Base-by-base conservation (phyloP, 805 yeast species). In the Komagataella ulmi region DNA sequence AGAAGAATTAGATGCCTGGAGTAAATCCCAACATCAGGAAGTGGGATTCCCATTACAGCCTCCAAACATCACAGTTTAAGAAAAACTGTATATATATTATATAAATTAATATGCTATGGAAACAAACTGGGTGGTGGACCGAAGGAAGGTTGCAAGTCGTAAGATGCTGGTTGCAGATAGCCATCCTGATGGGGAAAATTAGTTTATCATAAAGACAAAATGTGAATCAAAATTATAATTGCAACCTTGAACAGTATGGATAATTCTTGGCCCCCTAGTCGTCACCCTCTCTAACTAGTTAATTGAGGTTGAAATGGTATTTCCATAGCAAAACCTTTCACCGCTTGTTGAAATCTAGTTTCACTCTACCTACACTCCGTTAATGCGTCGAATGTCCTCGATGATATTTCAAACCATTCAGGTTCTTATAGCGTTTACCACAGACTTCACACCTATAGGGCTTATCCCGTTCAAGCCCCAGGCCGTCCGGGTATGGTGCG, bases 381-480 rank as follows among this genome's bases (percentile, higher is more conserved):
- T 66, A 90, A 72, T 91, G 98, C 46, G 98, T 91, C n/a, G 97
- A 83, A 69, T 93, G 99, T 19, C 97, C 98, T 60, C 97, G 80
- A 68, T 93, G 99, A 67, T 93, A 93, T 69, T 93, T 93, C 67
- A 93, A 75, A 24, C 99, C 99, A 66, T 93, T 93, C 61, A 93
- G 73, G 63, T 93, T 93, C 75, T 93, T 93, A 72, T 93, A 93
- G 53, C 99, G 74, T 69, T 91, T 93, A 54, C 98, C 98, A 70
- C 99, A 93, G 46, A 91, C 96, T 70, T 93, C 98, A 69, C 99
- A 93, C 63, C 97, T 78, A 67, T 91, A 93, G 44, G 99, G 99
- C 71, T 93, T 93, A 72, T 93, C 99, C 72, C 88, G 90, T 67
- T 93, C 99, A 79, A 88, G 78, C 19, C 90, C 96, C 68, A 88